A percentile compares a stretch with the other conserved stretches of the same genome.
Conservation (phyloP, 257 asterid species). For the Datura wrightii region DNA sequence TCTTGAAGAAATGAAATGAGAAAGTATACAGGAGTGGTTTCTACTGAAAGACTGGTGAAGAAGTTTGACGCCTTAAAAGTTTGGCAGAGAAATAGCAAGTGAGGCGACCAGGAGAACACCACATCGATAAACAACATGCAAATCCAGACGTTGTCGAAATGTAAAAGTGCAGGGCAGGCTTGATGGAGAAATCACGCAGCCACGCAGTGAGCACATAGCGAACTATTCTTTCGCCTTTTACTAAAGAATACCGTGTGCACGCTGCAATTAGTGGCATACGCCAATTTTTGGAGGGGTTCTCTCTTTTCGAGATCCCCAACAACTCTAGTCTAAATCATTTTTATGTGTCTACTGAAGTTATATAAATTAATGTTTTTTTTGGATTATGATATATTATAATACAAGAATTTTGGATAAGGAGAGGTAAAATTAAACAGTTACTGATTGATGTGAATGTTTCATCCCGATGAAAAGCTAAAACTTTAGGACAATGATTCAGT, state of each 20-base stretch:
- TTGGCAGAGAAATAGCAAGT: not conserved
- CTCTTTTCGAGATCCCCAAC: not conserved
- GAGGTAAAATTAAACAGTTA: too few species aligned
- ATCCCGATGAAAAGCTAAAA: too few species aligned
- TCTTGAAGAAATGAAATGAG: not conserved
- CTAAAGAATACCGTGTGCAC: not conserved
- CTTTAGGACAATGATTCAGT: not conserved
- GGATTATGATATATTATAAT: too few species aligned
- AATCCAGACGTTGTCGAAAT: not conserved
- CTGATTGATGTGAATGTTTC: too few species aligned
- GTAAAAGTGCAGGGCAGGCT: not conserved
- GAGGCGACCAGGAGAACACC: not conserved
- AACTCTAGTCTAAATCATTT: not conserved
- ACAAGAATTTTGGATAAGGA: too few species aligned
- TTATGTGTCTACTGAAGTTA: not conserved
- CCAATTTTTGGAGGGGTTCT: not conserved
- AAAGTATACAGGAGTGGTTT: not conserved
- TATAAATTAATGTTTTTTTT: too few species aligned
- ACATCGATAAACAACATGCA: not conserved
- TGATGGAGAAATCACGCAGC: not conserved
- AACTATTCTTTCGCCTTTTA: slow-evolving; percentile 11
- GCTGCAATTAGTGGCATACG: not conserved
- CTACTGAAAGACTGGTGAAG: not conserved
- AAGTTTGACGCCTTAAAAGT: not conserved
- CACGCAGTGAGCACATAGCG: not conserved